Conservation (phyloP, 352 stramenopile genomes). For the Thalassiosira ordinaria region DNA sequence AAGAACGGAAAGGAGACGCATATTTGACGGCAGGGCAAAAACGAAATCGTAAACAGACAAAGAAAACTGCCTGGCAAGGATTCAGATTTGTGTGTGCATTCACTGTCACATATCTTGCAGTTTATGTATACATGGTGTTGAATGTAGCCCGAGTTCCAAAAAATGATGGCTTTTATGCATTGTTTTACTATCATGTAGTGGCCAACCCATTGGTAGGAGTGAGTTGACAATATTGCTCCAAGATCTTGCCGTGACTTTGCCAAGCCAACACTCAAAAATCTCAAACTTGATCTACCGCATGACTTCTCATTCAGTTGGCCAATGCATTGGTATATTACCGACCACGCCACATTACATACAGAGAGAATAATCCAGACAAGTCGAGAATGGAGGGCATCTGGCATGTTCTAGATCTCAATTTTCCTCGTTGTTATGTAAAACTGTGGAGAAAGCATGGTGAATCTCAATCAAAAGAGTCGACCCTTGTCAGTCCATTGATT, state of each 20-base stretch:
- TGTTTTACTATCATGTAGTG: background rate
- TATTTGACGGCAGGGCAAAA: background rate
- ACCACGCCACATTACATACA: background rate
- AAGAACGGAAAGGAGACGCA: background rate
- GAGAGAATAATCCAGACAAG: background rate
- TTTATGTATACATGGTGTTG: background rate
- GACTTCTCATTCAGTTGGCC: background rate
- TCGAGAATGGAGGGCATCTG: background rate
- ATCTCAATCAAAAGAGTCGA: background rate
- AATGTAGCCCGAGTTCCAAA: background rate
- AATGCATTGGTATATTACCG: background rate
- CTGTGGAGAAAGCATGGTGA: background rate
- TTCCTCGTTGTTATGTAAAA: background rate
- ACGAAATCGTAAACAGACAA: background rate
- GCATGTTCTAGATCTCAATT: background rate
- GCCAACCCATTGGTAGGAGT: no score
- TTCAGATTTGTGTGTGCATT: background rate
- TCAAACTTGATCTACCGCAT: no score
- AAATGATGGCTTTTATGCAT: background rate
- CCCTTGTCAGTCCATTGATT: background rate
- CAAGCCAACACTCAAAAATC: no score
- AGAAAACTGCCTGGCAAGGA: constrained; percentile 1
- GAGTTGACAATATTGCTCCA: no score
- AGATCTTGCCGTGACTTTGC: no score
- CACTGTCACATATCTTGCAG: background rate